Conservation (phyloP, 2,329 filamentous ascomycete genomes). For the Diaporthe velutina region DNA sequence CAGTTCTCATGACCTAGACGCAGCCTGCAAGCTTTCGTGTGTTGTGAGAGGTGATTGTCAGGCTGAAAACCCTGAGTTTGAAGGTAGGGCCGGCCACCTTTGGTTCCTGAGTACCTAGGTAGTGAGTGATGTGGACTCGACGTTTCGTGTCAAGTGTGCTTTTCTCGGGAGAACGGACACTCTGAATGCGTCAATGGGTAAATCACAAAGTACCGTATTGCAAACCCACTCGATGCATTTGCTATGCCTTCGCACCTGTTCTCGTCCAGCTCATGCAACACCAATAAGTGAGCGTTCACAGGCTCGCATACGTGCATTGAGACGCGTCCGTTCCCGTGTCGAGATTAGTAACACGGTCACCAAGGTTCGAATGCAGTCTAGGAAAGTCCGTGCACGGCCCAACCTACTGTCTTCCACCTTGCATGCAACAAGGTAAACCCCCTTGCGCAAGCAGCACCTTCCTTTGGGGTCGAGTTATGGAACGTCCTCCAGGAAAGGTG, state of each 20-base stretch:
- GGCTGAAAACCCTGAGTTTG: background rate
- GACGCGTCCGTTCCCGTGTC: conserved; percentile 25
- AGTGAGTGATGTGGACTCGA: background rate
- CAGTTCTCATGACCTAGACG: background rate
- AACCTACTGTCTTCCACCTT: background rate
- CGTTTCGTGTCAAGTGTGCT: background rate
- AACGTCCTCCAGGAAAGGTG: background rate
- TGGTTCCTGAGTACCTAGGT: too few species aligned
- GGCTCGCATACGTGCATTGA: background rate
- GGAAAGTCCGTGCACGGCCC: conserved; percentile 6
- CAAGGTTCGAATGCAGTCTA: conserved; percentile 1
- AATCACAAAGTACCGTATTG: background rate
- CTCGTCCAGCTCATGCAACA: background rate
- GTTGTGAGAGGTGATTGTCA: background rate
- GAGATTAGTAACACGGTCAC: conserved; percentile 1
- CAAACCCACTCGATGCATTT: background rate
- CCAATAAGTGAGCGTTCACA: background rate
- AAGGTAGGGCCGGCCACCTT: background rate
- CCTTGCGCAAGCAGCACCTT: background rate
- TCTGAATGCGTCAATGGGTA: background rate
- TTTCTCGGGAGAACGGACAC: background rate
- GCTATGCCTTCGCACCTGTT: background rate
- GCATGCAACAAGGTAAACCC: background rate
- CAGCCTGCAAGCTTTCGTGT: background rate
- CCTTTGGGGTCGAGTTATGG: background rate